Percentiles rank a stretch among this genome's conserved stretches.
phyloP scores from a whole-genome alignment of 2,329 filamentous ascomycete genomes.

The Triangularia setosa region DNA sequence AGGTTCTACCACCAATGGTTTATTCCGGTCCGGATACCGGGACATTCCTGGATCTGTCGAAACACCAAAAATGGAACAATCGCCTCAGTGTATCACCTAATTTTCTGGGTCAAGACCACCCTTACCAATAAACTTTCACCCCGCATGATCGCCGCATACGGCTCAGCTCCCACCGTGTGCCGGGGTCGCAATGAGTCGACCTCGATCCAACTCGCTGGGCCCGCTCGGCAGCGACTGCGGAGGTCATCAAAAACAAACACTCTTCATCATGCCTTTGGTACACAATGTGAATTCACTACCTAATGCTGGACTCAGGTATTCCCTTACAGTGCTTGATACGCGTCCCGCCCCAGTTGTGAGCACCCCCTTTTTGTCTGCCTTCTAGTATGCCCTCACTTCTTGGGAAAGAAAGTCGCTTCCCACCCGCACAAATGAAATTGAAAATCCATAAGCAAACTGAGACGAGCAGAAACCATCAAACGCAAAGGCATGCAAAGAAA shows the following conservation, averaged over 20 bases:
- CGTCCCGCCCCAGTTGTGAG: constrained; percentile 14
- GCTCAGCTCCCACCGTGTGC: background rate
- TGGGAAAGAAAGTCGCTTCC: constrained; percentile 5
- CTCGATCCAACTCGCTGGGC: background rate
- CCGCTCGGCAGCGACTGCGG: background rate
- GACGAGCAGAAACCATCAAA: constrained; percentile 22
- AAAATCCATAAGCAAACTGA: constrained; percentile 11
- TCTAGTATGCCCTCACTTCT: constrained; percentile 18
- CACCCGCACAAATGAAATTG: constrained; percentile 12
- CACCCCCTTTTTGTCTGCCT: constrained; percentile 19
- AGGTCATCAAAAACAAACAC: background rate
- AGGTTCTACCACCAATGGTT: background rate
- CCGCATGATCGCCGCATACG: background rate
- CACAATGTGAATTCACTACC: background rate
- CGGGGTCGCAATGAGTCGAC: background rate
- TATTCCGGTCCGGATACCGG: background rate
- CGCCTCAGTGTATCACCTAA: background rate
- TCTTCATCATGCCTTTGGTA: background rate
- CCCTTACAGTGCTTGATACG: constrained; percentile 13
- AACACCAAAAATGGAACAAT: background rate
- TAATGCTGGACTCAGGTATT: background rate
- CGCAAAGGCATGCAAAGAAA: constrained; percentile 19
- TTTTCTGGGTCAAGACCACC: background rate
- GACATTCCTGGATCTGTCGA: background rate
- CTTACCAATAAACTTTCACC: background rate